These are phyloP conservation scores for Exophiala oligosperma DNA, from an alignment of 2,329 filamentous ascomycete species.

Conservation along the genomic window DNA sequence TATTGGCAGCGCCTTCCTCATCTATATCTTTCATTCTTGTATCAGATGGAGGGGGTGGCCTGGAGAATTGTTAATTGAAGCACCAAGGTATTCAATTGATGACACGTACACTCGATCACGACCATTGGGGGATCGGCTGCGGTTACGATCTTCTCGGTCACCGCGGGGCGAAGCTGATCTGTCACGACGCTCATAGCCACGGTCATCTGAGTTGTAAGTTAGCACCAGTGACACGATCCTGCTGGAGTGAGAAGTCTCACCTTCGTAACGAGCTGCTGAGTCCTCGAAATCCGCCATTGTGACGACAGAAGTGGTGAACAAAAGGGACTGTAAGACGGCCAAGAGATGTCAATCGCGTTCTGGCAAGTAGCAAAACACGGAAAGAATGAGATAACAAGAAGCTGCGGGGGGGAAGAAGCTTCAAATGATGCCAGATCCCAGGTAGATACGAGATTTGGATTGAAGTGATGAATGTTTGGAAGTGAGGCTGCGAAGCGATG, in stretches of 20 bases:
- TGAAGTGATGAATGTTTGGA: constrained; percentile 6
- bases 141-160: constrained; percentile 57
- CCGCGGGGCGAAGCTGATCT: constrained; percentile 66
- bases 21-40: constrained; percentile 45
- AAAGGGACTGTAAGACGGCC: background rate
- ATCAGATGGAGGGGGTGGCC: constrained; percentile 49
- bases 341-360: background rate
- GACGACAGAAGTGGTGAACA: background rate
- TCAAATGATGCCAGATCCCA: background rate
- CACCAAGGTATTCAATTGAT: background rate
- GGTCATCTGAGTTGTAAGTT: constrained; percentile 49
- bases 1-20: constrained; percentile 79
- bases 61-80: constrained; percentile 28
- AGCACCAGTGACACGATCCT: no score
- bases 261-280: constrained; percentile 65
- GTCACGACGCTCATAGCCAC: constrained; percentile 66
- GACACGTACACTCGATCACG: constrained; percentile 54
- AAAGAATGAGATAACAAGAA: background rate
- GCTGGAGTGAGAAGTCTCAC: constrained; percentile 41
- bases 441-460: background rate
- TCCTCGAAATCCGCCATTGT: constrained; percentile 62
- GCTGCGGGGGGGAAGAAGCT: background rate
- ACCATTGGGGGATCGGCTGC: constrained; percentile 65
- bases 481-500: constrained; percentile 25
- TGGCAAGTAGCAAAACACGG: background rate